These are phyloP conservation scores for Camelina neglecta DNA, from an alignment of 345 rosid genomes.

Conservation along the genomic window DNA sequence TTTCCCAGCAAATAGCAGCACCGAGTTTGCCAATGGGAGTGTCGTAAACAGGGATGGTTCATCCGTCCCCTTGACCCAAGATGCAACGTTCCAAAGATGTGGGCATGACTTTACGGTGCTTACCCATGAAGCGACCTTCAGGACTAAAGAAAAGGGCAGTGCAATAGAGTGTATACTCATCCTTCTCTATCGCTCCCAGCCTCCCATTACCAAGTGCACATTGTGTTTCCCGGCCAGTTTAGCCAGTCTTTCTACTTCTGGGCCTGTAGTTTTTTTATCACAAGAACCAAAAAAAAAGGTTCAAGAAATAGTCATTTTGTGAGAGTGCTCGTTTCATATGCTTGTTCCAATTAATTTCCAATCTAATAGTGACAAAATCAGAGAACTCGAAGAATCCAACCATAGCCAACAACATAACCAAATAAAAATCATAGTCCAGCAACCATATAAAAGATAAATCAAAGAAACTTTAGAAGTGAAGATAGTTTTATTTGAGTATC, in stretches of 20 bases:
- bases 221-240: conserved; percentile 71
- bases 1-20: conserved; percentile 95
- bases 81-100: conserved; percentile 82
- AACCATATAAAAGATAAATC: too few relatives aligned
- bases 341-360: background rate
- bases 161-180: conserved; percentile 89
- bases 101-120: conserved; percentile 94
- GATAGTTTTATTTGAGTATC: too few relatives aligned
- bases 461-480: too few relatives aligned
- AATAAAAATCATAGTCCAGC: too few relatives aligned
- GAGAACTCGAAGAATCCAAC: background rate
- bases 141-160: conserved; percentile 81
- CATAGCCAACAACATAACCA: background rate
- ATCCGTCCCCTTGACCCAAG: conserved; percentile 98
- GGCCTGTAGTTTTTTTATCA: conserved; percentile 51
- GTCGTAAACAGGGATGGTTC: conserved; percentile 80
- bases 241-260: conserved; percentile 76
- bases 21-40: conserved; percentile 87
- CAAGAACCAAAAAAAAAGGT: background rate
- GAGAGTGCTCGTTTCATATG: background rate
- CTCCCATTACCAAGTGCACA: conserved; percentile 73
- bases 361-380: background rate
- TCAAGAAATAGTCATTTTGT: conserved; percentile 10
- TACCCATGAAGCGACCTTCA: conserved; percentile 76
- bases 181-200: conserved; percentile 74